Base-by-base conservation (phyloP, 345 rosid genomes). In the Xanthoceras sorbifolium region DNA sequence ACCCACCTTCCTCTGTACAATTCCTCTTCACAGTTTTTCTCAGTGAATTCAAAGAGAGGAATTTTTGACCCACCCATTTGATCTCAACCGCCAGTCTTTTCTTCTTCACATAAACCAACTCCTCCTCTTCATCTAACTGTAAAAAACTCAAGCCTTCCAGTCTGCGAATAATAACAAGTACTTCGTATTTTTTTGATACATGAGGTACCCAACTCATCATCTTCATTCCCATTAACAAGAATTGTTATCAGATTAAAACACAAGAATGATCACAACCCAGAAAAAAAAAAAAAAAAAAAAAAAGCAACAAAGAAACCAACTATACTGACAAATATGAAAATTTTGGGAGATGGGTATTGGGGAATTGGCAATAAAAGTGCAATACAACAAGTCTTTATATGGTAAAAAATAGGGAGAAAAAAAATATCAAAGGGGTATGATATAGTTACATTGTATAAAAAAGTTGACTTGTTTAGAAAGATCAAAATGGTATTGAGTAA, bases 151-250 rank as follows among this genome's bases (percentile, higher is more conserved):
- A 60, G 20, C 92, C 89, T 32, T 87, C 80, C 57, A 88, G 67
- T 29, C 72, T 82, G 31, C 78, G 78, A 9, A 90, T 44, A 22
- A 76, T 77, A 44, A 86, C 64, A 50, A 74, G 64, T 22, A 70
- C 90, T 75, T 88, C 89, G 63, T 82, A 85, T 79, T 84, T 90
- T 22, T 79, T 85, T 36, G 90, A 83, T 68, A 79, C 78, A 23
- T 80, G 52, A 9, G 87, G 85, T 36, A 86, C 88, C 91, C 91
- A 87, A 65, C 80, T 78, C 89, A 87, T 89, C 87, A 85, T 87
- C 77, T 84, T 89, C 66, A 78, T 83, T 66, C 83, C 89, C 88
- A 89, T 84, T 70, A 57, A 1, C 52, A 46, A 46, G 52, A 46
- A 46, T 14, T 14, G 18, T 46, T 14, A 46, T 46, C 52, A 46